Percentiles rank a stretch among this genome's conserved stretches.
phyloP scores from a whole-genome alignment of 768 basidiomycete genomes.

The Lyophyllum atratum region DNA sequence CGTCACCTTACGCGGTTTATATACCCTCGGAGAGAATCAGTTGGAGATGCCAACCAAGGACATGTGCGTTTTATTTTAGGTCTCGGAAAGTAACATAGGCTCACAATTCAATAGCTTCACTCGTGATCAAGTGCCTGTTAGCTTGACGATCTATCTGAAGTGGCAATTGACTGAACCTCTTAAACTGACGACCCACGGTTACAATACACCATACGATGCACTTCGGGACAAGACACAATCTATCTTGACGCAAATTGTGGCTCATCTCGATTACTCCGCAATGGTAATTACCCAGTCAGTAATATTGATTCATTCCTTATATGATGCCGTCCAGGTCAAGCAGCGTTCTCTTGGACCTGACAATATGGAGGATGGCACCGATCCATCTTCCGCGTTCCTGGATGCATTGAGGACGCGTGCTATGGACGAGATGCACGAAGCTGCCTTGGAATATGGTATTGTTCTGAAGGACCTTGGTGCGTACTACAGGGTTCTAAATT shows the following conservation, averaged over 20 bases:
- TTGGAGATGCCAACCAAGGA: conserved; percentile 88
- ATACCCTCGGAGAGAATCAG: conserved; percentile 82
- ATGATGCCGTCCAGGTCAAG: conserved; percentile 56
- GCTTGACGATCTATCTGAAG: conserved; percentile 81
- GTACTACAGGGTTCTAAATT: conserved; percentile 14
- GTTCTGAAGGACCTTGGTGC: conserved; percentile 76
- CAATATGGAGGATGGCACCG: conserved; percentile 68
- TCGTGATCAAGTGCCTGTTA: conserved; percentile 84
- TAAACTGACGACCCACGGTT: conserved; percentile 81
- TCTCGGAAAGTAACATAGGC: not conserved
- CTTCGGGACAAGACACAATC: conserved; percentile 83
- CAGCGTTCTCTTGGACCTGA: conserved; percentile 80
- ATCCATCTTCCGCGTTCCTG: conserved; percentile 75
- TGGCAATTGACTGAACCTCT: conserved; percentile 60
- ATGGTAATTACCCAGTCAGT: conserved; percentile 29
- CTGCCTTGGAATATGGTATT: conserved; percentile 84
- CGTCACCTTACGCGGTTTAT: conserved; percentile 78
- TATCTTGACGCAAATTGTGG: conserved; percentile 83
- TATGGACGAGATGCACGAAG: conserved; percentile 85
- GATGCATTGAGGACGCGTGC: conserved; percentile 81
- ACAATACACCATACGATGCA: conserved; percentile 80
- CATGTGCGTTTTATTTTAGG: conserved; percentile 51
- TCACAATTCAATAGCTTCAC: conserved; percentile 56
- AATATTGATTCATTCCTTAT: not conserved
- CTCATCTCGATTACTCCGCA: conserved; percentile 61